These are phyloP conservation scores for Hypocrella siamensis DNA, from an alignment of 2,329 filamentous ascomycete species.

Conservation along the genomic window DNA sequence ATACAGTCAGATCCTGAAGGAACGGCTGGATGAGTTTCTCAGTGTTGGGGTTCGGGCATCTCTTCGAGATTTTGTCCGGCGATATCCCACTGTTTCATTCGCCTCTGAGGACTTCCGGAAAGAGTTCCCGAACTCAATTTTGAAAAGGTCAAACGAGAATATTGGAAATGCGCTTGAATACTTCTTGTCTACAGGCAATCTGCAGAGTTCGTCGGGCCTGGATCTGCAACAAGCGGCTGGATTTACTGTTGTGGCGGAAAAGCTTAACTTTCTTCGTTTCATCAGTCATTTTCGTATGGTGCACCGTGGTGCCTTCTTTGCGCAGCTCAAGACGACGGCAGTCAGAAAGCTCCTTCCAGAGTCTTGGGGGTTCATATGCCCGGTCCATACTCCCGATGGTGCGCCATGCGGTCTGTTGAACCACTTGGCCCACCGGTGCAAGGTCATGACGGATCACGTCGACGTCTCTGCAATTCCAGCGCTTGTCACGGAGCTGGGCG, in stretches of 20 bases:
- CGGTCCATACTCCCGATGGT: slow-evolving; percentile 94
- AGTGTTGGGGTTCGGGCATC: slow-evolving; percentile 32
- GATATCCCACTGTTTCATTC: slow-evolving; percentile 51
- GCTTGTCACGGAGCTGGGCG: slow-evolving; percentile 64
- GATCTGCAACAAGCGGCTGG: slow-evolving; percentile 91
- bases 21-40: slow-evolving; percentile 81
- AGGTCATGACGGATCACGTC: slow-evolving; percentile 60
- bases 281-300: slow-evolving; percentile 99
- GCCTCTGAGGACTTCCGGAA: slow-evolving; percentile 60
- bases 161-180: slow-evolving; percentile 80
- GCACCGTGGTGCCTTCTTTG: slow-evolving; percentile 97
- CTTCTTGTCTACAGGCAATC: slow-evolving; percentile 89
- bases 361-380: slow-evolving; percentile 95
- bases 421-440: slow-evolving; percentile 89
- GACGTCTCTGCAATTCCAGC: slow-evolving; percentile 62
- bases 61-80: slow-evolving; percentile 41
- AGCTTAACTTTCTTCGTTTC: slow-evolving; percentile 97
- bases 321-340: slow-evolving; percentile 90
- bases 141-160: slow-evolving; percentile 74
- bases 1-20: slow-evolving; percentile 91
- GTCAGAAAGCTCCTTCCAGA: slow-evolving; percentile 91
- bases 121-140: slow-evolving; percentile 65
- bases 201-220: slow-evolving; percentile 78
- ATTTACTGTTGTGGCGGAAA: slow-evolving; percentile 93
- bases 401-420: slow-evolving; percentile 87